Percentiles rank a stretch among this genome's conserved stretches.
phyloP scores from a whole-genome alignment of 805 yeast genomes.

The Candida glaebosa region DNA sequence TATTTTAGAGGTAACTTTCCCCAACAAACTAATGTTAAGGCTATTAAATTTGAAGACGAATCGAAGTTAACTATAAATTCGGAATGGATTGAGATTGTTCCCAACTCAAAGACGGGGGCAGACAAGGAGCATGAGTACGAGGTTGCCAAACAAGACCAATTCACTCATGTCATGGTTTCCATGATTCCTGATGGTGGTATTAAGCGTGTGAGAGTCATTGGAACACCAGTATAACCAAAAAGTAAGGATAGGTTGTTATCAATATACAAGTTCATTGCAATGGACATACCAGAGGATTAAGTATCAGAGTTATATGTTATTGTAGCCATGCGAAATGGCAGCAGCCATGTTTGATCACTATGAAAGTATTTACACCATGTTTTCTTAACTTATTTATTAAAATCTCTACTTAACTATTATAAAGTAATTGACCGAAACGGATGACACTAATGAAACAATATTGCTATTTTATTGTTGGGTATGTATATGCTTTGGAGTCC shows the following conservation, averaged over 20 bases:
- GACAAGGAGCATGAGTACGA: constrained; percentile 71
- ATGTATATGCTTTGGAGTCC: constrained; percentile 3
- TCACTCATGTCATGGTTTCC: constrained; percentile 71
- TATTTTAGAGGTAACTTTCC: constrained; percentile 96
- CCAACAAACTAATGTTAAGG: constrained; percentile 71
- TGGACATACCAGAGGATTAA: no score
- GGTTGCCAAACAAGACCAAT: constrained; percentile 27
- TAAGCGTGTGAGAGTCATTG: constrained; percentile 83
- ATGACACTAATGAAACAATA: constrained; percentile 3
- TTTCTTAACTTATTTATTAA: neutral
- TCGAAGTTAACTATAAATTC: constrained; percentile 34
- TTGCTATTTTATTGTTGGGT: constrained; percentile 1
- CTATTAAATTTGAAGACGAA: constrained; percentile 32
- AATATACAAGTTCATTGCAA: neutral
- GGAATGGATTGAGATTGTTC: constrained; percentile 65
- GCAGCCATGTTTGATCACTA: no score
- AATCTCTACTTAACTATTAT: neutral
- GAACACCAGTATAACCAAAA: constrained; percentile 32
- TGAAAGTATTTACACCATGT: neutral
- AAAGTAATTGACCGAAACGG: constrained; percentile 2
- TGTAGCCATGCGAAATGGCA: no score
- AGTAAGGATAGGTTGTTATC: neutral
- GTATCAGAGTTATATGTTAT: no score
- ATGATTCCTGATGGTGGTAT: constrained; percentile 98
- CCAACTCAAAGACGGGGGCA: constrained; percentile 72